Percentiles rank a stretch among this genome's conserved stretches.
phyloP scores from a whole-genome alignment of 2,329 filamentous ascomycete species.

The Ophiostoma australiae region DNA sequence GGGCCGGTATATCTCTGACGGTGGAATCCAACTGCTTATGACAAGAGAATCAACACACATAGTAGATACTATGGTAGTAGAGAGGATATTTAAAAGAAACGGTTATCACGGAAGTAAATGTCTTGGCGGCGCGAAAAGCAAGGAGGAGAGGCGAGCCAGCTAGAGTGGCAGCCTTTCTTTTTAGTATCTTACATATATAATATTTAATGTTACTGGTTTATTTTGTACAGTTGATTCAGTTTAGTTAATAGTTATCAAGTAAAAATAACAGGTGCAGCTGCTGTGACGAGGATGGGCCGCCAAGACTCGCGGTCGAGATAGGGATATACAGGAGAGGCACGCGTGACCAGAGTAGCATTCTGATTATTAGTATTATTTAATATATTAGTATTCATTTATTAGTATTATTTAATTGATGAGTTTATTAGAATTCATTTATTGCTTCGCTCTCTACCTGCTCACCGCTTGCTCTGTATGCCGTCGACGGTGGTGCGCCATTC shows the following conservation, averaged over 20 bases:
- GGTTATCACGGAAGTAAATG: background rate
- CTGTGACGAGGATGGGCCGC: background rate
- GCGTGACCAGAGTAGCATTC: background rate
- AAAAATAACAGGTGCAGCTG: background rate
- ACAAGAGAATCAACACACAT: background rate
- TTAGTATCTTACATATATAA: too few species aligned
- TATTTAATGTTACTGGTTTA: too few species aligned
- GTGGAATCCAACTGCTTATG: too few species aligned
- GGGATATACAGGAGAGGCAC: background rate
- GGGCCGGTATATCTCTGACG: background rate
- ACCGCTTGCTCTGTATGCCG: background rate
- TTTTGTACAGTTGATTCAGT: too few species aligned
- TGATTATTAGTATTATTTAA: too few species aligned
- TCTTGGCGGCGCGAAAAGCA: constrained; percentile 9
- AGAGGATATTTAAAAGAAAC: background rate
- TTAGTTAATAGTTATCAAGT: too few species aligned
- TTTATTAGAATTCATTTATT: too few species aligned
- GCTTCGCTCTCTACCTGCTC: background rate
- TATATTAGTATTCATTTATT: too few species aligned
- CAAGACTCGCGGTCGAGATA: background rate
- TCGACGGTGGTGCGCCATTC: background rate
- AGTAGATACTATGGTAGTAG: too few species aligned
- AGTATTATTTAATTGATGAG: too few species aligned
- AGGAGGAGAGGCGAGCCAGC: background rate
- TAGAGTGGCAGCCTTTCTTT: too few species aligned